Base-by-base conservation (phyloP, 2,329 filamentous ascomycete genomes). In the Beauveria bassiana region DNA sequence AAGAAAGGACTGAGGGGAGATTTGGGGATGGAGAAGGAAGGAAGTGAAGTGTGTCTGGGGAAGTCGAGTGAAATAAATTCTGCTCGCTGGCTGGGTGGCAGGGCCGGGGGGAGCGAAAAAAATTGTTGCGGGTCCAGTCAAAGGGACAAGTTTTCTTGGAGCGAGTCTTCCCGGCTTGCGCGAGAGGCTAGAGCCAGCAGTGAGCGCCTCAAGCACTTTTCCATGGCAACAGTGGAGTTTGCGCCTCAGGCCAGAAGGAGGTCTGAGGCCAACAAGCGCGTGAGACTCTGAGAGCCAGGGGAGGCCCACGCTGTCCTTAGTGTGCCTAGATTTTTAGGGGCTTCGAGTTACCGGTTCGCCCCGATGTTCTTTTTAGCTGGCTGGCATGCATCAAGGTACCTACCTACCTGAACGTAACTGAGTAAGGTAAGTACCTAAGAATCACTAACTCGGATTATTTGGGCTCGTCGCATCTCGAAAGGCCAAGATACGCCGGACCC, bases 1-100 rank as follows among this genome's bases (percentile, higher is more conserved):
- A 73, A 76, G 72, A 79, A 83, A 82, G 75, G 75, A 83, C 73
- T 80, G 83, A 86, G 83, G 79, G 83, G 83, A 85, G 83, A 85
- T 81, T 75, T 75, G 72, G 72, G 74, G 74, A 74, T 74, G 71
- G 68, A 72, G 72, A 72, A 69, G 70, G 68, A 74, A 73, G 73
- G 71, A 74, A 74, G 71, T 74, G 71, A 76, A 76, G 70, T 66
- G 67, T 64, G 58, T 62, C 59, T 66, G 67, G 68, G 69, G 68
- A 66, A 67, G 68, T 70, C 72, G 73, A 76, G 73, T 67, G 73
- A 75, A 75, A 75, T 76, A 75, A 76, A 76, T 76, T 71, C 55
- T 73, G 71, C 73, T 74, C 73, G 74, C 75, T 74, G 77, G 74
- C 74, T 70, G 75, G 72, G 70, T 68, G 73, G 71, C 72, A 69